Conservation (phyloP, 1,284 basidiomycete genomes). For the Ustanciosporium gigantosporum region DNA sequence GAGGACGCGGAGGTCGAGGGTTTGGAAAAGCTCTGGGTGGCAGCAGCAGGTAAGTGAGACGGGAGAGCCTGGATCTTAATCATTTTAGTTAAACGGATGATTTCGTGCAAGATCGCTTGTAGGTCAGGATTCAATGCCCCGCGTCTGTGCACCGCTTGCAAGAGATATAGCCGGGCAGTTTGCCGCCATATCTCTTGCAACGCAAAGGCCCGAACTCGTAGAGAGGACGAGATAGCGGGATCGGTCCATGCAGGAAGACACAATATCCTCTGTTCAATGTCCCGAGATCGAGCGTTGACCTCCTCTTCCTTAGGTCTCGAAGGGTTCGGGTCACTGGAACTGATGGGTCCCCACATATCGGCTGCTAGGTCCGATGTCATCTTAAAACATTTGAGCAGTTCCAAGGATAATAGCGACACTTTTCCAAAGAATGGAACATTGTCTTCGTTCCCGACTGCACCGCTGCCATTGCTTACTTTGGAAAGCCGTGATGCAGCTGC, state of each 20-base stretch:
- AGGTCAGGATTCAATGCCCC: slow-evolving; percentile 31
- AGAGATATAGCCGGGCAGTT: slow-evolving; percentile 27
- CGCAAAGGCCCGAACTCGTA: slow-evolving; percentile 30
- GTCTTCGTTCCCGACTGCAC: background rate
- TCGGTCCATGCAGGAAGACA: slow-evolving; percentile 28
- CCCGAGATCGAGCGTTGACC: slow-evolving; percentile 11
- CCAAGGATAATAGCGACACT: slow-evolving; percentile 24
- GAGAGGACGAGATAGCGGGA: slow-evolving; percentile 16
- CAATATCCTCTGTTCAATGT: slow-evolving; percentile 33
- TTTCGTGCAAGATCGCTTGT: slow-evolving; percentile 38
- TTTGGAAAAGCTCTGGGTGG: background rate
- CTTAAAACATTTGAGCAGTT: slow-evolving; percentile 41
- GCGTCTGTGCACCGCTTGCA: slow-evolving; percentile 36
- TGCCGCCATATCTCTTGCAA: slow-evolving; percentile 48
- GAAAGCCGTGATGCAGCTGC: background rate
- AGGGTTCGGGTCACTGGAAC: slow-evolving; percentile 2
- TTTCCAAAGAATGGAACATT: slow-evolving; percentile 19
- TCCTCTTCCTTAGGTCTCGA: slow-evolving; percentile 13
- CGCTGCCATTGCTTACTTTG: background rate
- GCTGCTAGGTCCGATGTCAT: slow-evolving; percentile 36
- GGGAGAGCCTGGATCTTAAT: slow-evolving; percentile 24
- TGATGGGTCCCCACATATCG: slow-evolving; percentile 33
- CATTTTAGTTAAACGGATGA: slow-evolving; percentile 34
- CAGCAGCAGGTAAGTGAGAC: slow-evolving; percentile 1
- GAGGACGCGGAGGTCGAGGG: background rate